Evolutionary conservation across 2,329 filamentous ascomycete species (phyloP), one percentile per base, ranked within the genome.

Genomic region (Mycosphaerella sp.): DNA sequence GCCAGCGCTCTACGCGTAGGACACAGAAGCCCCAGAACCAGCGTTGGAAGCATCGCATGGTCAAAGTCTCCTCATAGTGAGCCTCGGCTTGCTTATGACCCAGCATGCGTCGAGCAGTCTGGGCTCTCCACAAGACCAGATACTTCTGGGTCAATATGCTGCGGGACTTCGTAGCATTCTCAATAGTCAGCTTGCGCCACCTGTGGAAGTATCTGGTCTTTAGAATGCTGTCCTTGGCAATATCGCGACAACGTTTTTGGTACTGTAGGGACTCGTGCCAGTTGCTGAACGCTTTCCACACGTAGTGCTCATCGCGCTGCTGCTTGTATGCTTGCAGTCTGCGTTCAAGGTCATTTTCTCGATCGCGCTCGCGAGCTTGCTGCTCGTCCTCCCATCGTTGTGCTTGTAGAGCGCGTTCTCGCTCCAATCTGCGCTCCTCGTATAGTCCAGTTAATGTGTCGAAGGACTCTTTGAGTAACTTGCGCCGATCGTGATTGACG

Each of bases 191-290:
- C 52, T 81, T 76, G 21, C 79, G 75, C 85, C 85, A 89, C 6
- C 80, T 80, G 52, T 79, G 79, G 66, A 87, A 88, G 54, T 82
- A 84, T 49, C 80, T 79, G 10, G 79, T 80, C 49, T 84, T 76
- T 48, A 93, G 71, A 90, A 47, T 45, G 8, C 52, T 32, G 16
- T 52, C 35, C 32, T 54, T 54, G 14, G 44, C 49, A 18, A 53
- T 28, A 25, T 53, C 39, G 16, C 44, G 87, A 36, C 80, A 78
- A 55, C 81, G 77, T 13, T 82, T 73, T 62, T 87, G 80, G 12
- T 86, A 81, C 5, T 75, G 77, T 9, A 86, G 78, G 44, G 78
- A 74, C 49, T 79, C 77, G 9, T 79, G 78, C 88, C 88, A 94
- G 57, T 85, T 81, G 1, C 75, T 78, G 50, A 87, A 82, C 2